These are phyloP conservation scores for Taiozyma sp. DNA, from an alignment of 1,139 yeast genomes.

Conservation along the genomic window DNA sequence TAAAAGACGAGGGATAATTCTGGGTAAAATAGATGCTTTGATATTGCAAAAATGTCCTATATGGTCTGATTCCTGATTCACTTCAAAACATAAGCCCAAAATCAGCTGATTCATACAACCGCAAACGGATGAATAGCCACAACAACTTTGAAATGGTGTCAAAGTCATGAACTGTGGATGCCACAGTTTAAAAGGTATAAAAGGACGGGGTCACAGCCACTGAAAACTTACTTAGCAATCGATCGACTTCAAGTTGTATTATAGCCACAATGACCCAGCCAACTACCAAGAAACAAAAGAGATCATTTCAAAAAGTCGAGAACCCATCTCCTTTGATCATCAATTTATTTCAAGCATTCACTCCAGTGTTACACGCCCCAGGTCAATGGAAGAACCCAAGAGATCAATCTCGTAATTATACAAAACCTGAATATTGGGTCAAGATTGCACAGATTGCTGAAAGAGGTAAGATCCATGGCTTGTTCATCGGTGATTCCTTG, in stretches of 20 bases:
- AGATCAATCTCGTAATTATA: slow-evolving; percentile 10
- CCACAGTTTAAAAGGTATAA: neutral
- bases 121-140: neutral
- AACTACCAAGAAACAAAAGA: slow-evolving; percentile 6
- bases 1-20: too few relatives aligned
- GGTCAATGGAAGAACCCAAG: slow-evolving; percentile 13
- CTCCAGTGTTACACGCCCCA: slow-evolving; percentile 11
- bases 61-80: neutral
- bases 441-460: slow-evolving; percentile 11
- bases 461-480: slow-evolving; percentile 10
- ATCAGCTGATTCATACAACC: neutral
- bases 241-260: neutral
- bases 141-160: neutral
- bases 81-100: neutral
- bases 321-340: slow-evolving; percentile 7
- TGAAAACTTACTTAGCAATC: neutral
- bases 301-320: slow-evolving; percentile 5
- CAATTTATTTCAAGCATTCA: slow-evolving; percentile 9
- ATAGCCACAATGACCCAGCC: slow-evolving; percentile 1
- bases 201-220: neutral
- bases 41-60: neutral
- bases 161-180: neutral
- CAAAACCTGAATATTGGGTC: slow-evolving; percentile 10
- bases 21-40: too few relatives aligned
- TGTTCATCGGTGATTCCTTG: slow-evolving; percentile 11